phyloP scores from a whole-genome alignment of 2,329 filamentous ascomycete genomes.

The Simplicillium aogashimaense region DNA sequence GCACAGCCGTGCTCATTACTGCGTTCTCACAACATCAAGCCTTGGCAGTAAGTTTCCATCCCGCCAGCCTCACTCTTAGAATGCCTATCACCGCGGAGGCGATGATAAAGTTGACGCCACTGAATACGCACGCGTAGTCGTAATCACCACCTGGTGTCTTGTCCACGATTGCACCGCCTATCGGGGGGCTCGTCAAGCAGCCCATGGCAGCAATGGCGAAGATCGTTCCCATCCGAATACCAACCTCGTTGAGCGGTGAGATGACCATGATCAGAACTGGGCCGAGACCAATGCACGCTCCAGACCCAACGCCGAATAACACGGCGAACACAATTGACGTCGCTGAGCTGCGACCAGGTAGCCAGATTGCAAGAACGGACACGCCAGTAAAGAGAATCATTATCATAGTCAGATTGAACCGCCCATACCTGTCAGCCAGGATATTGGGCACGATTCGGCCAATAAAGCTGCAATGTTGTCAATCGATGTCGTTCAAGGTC shows the following conservation, averaged over 20 bases:
- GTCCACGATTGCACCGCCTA: slow-evolving; percentile 44
- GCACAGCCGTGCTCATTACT: too few species aligned
- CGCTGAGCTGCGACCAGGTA: slow-evolving; percentile 29
- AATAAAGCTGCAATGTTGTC: slow-evolving; percentile 18
- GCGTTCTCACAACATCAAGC: background rate
- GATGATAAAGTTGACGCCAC: slow-evolving; percentile 1
- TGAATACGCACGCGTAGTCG: slow-evolving; percentile 1
- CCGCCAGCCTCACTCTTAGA: background rate
- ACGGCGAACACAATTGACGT: slow-evolving; percentile 47
- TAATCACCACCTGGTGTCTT: background rate
- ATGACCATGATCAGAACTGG: slow-evolving; percentile 56
- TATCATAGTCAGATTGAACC: slow-evolving; percentile 28
- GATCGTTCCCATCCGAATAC: slow-evolving; percentile 48
- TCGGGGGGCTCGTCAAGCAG: slow-evolving; percentile 50
- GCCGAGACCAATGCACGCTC: slow-evolving; percentile 48
- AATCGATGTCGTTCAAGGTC: background rate
- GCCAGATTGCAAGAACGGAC: slow-evolving; percentile 26
- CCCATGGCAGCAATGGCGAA: slow-evolving; percentile 49
- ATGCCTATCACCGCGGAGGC: background rate
- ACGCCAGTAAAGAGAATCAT: slow-evolving; percentile 31
- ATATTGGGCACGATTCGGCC: slow-evolving; percentile 32
- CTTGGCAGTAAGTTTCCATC: background rate
- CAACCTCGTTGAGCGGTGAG: slow-evolving; percentile 52
- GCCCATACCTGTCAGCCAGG: slow-evolving; percentile 21
- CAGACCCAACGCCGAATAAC: slow-evolving; percentile 52